A percentile compares a stretch with the other conserved stretches of the same genome.
phyloP scores from a whole-genome alignment of 2,329 filamentous ascomycete genomes.

The Arthrobotrys pseudoclavata region DNA sequence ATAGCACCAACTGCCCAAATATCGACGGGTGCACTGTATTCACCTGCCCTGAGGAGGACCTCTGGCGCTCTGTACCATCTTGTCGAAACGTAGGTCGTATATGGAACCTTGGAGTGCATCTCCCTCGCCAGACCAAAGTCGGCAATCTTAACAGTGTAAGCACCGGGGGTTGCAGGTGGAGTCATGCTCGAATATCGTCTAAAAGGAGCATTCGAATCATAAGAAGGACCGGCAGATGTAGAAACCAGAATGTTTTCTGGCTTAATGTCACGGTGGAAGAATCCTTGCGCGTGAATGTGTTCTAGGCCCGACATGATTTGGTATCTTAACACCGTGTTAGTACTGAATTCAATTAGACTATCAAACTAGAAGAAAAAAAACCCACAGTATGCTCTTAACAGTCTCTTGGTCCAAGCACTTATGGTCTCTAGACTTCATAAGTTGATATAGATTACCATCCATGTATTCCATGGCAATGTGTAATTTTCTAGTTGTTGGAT shows the following conservation, averaged over 20 bases:
- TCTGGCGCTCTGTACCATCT: slow-evolving; percentile 96
- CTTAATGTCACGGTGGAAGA: slow-evolving; percentile 99
- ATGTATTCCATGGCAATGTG: slow-evolving; percentile 99
- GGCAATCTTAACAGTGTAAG: slow-evolving; percentile 97
- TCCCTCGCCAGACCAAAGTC: slow-evolving; percentile 98
- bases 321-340: slow-evolving; percentile 68
- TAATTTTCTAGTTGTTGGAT: slow-evolving; percentile 93
- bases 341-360: not conserved
- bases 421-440: slow-evolving; percentile 98
- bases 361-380: slow-evolving; percentile 20
- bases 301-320: slow-evolving; percentile 97
- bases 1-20: slow-evolving; percentile 99
- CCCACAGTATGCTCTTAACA: slow-evolving; percentile 89
- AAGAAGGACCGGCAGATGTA: slow-evolving; percentile 77
- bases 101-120: slow-evolving; percentile 94
- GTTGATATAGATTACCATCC: slow-evolving; percentile 98
- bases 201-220: slow-evolving; percentile 86
- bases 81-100: slow-evolving; percentile 98
- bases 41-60: slow-evolving; percentile 90
- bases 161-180: slow-evolving; percentile 90
- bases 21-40: slow-evolving; percentile 97
- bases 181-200: slow-evolving; percentile 93
- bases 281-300: slow-evolving; percentile 95
- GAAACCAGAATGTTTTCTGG: slow-evolving; percentile 98
- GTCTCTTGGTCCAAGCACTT: slow-evolving; percentile 89